A percentile compares a stretch with the other conserved stretches of the same genome.
These are phyloP conservation scores for Phoenix roebelenii DNA, from an alignment of 176 grass and related monocot genomes.

Conservation along the genomic window DNA sequence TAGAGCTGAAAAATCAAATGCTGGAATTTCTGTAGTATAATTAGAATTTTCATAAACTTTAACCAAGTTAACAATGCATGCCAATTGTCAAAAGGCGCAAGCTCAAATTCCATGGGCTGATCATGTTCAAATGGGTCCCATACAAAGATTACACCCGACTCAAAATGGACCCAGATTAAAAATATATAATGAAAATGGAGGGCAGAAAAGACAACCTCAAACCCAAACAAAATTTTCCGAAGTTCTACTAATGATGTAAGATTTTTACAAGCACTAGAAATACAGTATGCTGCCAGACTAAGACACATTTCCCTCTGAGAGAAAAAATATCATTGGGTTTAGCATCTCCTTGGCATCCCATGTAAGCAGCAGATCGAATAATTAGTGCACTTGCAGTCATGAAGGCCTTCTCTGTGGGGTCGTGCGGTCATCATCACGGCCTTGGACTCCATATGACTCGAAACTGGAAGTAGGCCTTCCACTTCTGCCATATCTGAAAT, in stretches of 20 bases:
- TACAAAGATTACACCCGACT: constrained; percentile 32
- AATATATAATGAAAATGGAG: constrained; percentile 16
- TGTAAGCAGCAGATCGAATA: constrained; percentile 18
- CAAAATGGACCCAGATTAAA: constrained; percentile 26
- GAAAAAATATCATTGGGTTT: constrained; percentile 22
- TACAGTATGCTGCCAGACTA: constrained; percentile 35
- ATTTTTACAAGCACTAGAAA: constrained; percentile 53
- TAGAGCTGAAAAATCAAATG: no score
- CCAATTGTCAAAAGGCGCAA: background rate
- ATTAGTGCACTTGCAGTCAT: constrained; percentile 12
- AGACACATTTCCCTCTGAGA: constrained; percentile 23
- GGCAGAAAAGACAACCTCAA: constrained; percentile 28
- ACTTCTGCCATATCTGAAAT: constrained; percentile 20
- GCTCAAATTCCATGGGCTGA: constrained; percentile 50
- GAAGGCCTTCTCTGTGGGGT: constrained; percentile 24
- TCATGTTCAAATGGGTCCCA: constrained; percentile 37
- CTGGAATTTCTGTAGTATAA: no score
- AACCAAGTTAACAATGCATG: background rate
- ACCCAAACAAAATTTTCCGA: constrained; percentile 15
- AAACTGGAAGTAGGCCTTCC: constrained; percentile 16
- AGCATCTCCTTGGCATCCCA: constrained; percentile 22
- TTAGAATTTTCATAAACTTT: no score
- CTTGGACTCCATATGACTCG: constrained; percentile 11
- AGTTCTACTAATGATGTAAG: constrained; percentile 41
- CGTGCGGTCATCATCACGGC: constrained; percentile 14